These are phyloP conservation scores for Phytopythium vexans DNA, from an alignment of 352 stramenopile genomes.

Conservation along the genomic window DNA sequence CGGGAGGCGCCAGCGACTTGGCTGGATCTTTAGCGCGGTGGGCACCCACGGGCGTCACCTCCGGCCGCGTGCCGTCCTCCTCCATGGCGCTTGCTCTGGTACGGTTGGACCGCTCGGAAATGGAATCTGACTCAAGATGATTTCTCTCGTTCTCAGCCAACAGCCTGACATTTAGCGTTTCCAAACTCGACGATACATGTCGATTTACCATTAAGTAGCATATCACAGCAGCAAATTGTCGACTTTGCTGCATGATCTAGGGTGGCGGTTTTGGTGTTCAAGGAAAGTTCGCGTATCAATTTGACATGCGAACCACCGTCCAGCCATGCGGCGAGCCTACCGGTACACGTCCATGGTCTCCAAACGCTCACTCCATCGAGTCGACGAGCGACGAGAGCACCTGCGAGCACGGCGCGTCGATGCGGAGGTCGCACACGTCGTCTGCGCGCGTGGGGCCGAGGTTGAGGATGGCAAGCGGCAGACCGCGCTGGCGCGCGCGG, in stretches of 20 bases:
- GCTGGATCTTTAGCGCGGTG: conserved; percentile 4
- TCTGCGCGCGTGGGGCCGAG: conserved; percentile 86
- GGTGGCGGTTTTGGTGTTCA: too few species aligned
- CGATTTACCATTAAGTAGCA: conserved; percentile 15
- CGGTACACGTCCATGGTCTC: conserved; percentile 10
- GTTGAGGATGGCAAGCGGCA: conserved; percentile 87
- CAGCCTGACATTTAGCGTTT: too few species aligned
- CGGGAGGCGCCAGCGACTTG: conserved; percentile 4
- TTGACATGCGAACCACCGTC: too few species aligned
- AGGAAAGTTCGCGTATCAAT: too few species aligned
- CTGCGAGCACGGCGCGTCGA: conserved; percentile 56
- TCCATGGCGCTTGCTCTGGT: conserved; percentile 19
- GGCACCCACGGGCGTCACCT: conserved; percentile 20
- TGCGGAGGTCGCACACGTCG: conserved; percentile 66
- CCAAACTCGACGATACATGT: conserved; percentile 10
- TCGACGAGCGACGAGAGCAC: conserved; percentile 44
- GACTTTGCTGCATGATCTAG: conserved; percentile 9
- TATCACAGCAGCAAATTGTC: conserved; percentile 4
- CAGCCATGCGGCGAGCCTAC: neutral
- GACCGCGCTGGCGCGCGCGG: conserved; percentile 53
- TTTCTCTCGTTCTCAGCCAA: neutral
- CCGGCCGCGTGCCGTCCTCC: conserved; percentile 25
- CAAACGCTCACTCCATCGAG: neutral
- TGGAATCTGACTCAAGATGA: too few species aligned
- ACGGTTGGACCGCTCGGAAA: too few species aligned